Conservation (phyloP, 345 rosid genomes). For the Gynandropsis gynandra region DNA sequence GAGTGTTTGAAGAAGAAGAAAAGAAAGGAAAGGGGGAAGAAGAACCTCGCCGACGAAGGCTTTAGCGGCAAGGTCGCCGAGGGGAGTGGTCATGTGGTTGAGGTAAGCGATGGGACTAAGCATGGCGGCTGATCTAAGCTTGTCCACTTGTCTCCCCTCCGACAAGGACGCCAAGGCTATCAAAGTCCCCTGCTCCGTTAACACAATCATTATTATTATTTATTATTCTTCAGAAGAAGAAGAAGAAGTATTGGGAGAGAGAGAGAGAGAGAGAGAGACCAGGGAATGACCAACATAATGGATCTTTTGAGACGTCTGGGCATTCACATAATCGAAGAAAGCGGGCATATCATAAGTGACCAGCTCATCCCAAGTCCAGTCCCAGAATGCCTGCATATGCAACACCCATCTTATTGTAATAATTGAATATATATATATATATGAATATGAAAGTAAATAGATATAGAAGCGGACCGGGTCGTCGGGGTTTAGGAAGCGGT, state of each 20-base stretch:
- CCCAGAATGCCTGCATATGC: conserved; percentile 61
- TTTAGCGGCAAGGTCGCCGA: conserved; percentile 57
- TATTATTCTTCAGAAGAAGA: too few species aligned
- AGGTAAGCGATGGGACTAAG: conserved; percentile 86
- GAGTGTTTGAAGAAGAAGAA: too few species aligned
- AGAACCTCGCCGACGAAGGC: conserved; percentile 72
- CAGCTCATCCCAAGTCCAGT: conserved; percentile 95
- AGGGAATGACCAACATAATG: conserved; percentile 87
- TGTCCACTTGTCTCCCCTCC: conserved; percentile 53
- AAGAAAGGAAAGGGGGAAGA: not conserved
- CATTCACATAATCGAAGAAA: conserved; percentile 46
- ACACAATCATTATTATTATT: too few species aligned
- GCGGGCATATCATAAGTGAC: conserved; percentile 70
- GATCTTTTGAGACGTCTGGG: conserved; percentile 57
- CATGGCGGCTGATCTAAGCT: conserved; percentile 59
- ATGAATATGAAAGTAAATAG: not conserved
- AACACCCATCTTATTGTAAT: conserved; percentile 1
- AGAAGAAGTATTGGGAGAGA: too few species aligned
- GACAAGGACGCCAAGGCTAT: conserved; percentile 71
- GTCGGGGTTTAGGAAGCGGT: conserved; percentile 40
- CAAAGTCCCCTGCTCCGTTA: conserved; percentile 84
- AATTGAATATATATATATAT: not conserved
- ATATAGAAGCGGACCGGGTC: conserved; percentile 30
- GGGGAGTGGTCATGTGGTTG: conserved; percentile 74
- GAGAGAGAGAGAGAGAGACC: too few species aligned